These are phyloP conservation scores for Aspergillus versicolor DNA, from an alignment of 2,329 filamentous ascomycete genomes.

Conservation along the genomic window DNA sequence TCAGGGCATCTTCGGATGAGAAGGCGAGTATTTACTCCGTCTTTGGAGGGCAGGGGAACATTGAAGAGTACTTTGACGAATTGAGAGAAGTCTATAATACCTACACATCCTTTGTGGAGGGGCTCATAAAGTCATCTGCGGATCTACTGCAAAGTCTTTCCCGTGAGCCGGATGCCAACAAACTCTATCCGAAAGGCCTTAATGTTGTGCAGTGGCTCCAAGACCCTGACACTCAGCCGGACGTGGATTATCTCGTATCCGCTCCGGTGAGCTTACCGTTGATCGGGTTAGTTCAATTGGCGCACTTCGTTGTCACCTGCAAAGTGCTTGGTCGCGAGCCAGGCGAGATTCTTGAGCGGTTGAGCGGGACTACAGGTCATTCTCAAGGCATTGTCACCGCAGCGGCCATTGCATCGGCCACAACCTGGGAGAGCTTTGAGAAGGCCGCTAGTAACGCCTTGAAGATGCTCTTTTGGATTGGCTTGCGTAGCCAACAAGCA, in stretches of 20 bases:
- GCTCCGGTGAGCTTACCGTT: slow-evolving; percentile 93
- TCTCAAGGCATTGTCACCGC: slow-evolving; percentile 96
- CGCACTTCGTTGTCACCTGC: slow-evolving; percentile 93
- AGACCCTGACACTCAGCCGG: slow-evolving; percentile 83
- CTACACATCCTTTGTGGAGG: slow-evolving; percentile 86
- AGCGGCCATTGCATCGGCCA: slow-evolving; percentile 83
- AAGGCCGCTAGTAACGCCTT: slow-evolving; percentile 76
- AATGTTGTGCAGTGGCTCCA: slow-evolving; percentile 94
- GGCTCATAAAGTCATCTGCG: slow-evolving; percentile 76
- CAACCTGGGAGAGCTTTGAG: slow-evolving; percentile 89
- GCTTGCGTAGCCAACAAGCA: slow-evolving; percentile 92
- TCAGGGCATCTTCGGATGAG: slow-evolving; percentile 81
- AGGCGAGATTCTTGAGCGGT: slow-evolving; percentile 78
- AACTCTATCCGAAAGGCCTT: slow-evolving; percentile 95
- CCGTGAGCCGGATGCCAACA: slow-evolving; percentile 80
- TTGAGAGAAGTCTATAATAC: slow-evolving; percentile 86
- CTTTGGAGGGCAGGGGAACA: slow-evolving; percentile 96
- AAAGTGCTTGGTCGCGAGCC: slow-evolving; percentile 87
- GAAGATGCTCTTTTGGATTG: slow-evolving; percentile 97
- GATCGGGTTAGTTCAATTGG: slow-evolving; percentile 93
- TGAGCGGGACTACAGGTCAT: slow-evolving; percentile 89
- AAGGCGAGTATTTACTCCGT: slow-evolving; percentile 87
- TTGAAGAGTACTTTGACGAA: slow-evolving; percentile 99
- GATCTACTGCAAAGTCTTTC: slow-evolving; percentile 84
- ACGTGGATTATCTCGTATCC: slow-evolving; percentile 90